These are phyloP conservation scores for Penicillium tannophilum DNA, from an alignment of 495 filamentous ascomycete genomes.

Conservation along the genomic window DNA sequence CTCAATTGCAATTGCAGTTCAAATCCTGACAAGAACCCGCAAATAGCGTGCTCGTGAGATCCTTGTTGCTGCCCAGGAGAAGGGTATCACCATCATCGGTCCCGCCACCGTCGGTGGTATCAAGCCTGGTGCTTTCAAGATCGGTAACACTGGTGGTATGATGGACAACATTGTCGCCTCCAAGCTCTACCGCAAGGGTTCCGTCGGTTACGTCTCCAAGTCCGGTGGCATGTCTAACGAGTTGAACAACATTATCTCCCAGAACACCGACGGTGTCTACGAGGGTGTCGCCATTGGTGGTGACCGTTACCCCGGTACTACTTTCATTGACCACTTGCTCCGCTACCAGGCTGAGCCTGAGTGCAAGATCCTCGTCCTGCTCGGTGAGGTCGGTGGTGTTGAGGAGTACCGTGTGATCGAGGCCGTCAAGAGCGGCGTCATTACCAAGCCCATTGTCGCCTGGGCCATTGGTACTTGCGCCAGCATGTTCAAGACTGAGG, in stretches of 20 bases:
- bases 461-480: slow-evolving; percentile 99
- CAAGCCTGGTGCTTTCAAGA: slow-evolving; percentile 99
- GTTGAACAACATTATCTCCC: slow-evolving; percentile 97
- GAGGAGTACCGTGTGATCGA: slow-evolving; percentile 99
- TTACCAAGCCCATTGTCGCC: slow-evolving; percentile 97
- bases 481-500: slow-evolving; percentile 99
- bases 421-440: slow-evolving; percentile 87
- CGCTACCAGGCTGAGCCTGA: slow-evolving; percentile 93
- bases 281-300: slow-evolving; percentile 99
- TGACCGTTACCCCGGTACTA: slow-evolving; percentile 97
- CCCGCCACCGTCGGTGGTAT: slow-evolving; percentile 98
- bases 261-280: slow-evolving; percentile 95
- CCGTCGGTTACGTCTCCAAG: slow-evolving; percentile 99
- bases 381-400: slow-evolving; percentile 98
- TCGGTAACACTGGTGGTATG: slow-evolving; percentile 99
- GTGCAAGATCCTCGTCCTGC: slow-evolving; percentile 93
- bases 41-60: slow-evolving; percentile 92
- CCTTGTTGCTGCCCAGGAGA: slow-evolving; percentile 90
- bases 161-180: slow-evolving; percentile 99
- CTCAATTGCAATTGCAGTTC: neutral
- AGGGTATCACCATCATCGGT: slow-evolving; percentile 98
- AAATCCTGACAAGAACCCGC: neutral
- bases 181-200: slow-evolving; percentile 99
- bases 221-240: slow-evolving; percentile 99
- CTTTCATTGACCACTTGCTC: slow-evolving; percentile 97